phyloP scores from a whole-genome alignment of 2,329 filamentous ascomycete genomes.

The Macrophomina tecta region DNA sequence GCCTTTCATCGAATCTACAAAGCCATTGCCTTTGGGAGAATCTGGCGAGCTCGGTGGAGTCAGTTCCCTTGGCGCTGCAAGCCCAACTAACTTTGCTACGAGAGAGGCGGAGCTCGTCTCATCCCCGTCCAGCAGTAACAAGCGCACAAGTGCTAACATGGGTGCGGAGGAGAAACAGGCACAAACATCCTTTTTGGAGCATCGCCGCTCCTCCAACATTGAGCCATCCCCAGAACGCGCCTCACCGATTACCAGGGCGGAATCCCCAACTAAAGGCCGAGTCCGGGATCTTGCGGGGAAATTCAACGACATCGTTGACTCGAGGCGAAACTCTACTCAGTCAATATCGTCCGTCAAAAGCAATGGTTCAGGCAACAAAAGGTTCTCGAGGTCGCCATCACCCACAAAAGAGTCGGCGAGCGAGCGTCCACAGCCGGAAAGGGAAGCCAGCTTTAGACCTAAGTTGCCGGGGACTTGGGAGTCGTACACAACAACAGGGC shows the following conservation, averaged over 20 bases:
- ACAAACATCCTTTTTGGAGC: constrained; percentile 44
- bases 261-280: constrained; percentile 56
- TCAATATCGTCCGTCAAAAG: constrained; percentile 51
- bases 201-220: constrained; percentile 35
- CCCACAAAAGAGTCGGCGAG: constrained; percentile 32
- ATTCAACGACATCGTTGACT: constrained; percentile 53
- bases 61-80: constrained; percentile 41
- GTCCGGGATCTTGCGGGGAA: constrained; percentile 59
- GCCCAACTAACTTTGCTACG: constrained; percentile 39
- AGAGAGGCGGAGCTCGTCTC: constrained; percentile 47
- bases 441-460: constrained; percentile 55
- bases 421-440: constrained; percentile 39
- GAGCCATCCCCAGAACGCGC: constrained; percentile 39
- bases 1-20: constrained; percentile 57
- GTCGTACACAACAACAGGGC: constrained; percentile 52
- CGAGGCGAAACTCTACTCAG: constrained; percentile 54
- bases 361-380: constrained; percentile 21
- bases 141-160: constrained; percentile 36
- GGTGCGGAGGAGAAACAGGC: constrained; percentile 41
- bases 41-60: constrained; percentile 52
- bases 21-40: constrained; percentile 52
- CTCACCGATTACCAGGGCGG: constrained; percentile 44
- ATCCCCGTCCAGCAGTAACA: constrained; percentile 35
- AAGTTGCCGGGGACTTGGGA: constrained; percentile 61
- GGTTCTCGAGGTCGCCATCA: constrained; percentile 39